phyloP scores from a whole-genome alignment of 805 yeast species.

The Candida stauntonica region DNA sequence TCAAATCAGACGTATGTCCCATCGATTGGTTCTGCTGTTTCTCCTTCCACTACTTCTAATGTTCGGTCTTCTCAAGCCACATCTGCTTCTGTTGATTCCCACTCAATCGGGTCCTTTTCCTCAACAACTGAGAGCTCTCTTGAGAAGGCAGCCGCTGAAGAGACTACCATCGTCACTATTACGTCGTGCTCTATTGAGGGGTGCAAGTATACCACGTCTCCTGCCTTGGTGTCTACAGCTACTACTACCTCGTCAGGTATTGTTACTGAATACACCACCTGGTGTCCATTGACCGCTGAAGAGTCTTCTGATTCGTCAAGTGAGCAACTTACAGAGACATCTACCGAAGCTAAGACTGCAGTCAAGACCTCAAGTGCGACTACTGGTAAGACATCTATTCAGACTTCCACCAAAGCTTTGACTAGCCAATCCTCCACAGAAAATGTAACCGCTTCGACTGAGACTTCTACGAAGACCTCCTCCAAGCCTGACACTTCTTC shows the following conservation, averaged over 20 bases:
- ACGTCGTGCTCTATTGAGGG: conserved; percentile 19
- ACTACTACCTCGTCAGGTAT: conserved; percentile 32
- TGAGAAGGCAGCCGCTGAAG: conserved; percentile 2
- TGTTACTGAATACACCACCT: conserved; percentile 23
- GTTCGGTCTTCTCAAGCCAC: no score
- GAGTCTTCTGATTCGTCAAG: conserved; percentile 1
- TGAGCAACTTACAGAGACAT: no score
- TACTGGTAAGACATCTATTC: no score
- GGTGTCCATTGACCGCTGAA: conserved; percentile 19
- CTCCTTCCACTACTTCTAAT: not conserved
- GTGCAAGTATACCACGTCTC: conserved; percentile 14
- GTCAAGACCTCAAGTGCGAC: no score
- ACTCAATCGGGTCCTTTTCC: no score
- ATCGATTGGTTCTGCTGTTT: not conserved
- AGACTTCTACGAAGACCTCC: not conserved
- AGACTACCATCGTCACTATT: conserved; percentile 17
- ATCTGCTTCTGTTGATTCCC: conserved; percentile 1
- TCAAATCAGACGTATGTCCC: not conserved
- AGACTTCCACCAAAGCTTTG: not conserved
- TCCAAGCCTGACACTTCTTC: no score
- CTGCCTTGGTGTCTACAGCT: conserved; percentile 25
- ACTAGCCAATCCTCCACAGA: no score
- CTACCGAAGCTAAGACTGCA: no score
- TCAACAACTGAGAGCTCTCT: no score
- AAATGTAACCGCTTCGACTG: not conserved